Percentiles rank a stretch among this genome's conserved stretches.
Conservation (phyloP, 129 eudicot species). For the Arctium minus region DNA sequence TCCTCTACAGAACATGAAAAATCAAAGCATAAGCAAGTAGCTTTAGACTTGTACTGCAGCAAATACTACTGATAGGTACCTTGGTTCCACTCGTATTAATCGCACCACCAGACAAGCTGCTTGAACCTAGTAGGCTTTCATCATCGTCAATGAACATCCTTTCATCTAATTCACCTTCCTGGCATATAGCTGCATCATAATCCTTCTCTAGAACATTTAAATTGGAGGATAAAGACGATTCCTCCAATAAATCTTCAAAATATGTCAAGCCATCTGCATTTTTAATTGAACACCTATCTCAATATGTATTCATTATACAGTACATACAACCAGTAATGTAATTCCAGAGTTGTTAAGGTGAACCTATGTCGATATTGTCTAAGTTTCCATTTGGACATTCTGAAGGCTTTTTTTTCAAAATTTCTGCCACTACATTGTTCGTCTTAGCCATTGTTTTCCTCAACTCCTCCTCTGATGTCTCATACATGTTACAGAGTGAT, state of each 20-base stretch:
- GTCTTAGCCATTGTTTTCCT: constrained; percentile 66
- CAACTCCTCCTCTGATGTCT: constrained; percentile 84
- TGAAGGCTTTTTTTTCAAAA: constrained; percentile 63
- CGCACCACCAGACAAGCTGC: constrained; percentile 88
- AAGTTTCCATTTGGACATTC: constrained; percentile 56
- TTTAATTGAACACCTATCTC: neutral
- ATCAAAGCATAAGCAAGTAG: neutral
- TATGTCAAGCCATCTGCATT: constrained; percentile 70
- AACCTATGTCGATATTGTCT: constrained; percentile 64
- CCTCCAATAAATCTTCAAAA: constrained; percentile 75
- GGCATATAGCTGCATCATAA: constrained; percentile 50
- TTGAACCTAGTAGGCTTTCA: constrained; percentile 81
- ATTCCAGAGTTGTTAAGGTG: neutral
- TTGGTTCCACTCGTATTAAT: constrained; percentile 55
- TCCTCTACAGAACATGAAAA: constrained; percentile 49
- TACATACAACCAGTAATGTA: neutral
- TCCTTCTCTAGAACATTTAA: constrained; percentile 70
- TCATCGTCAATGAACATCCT: constrained; percentile 74
- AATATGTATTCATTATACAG: neutral
- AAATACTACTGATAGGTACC: constrained; percentile 42
- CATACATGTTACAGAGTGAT: constrained; percentile 77
- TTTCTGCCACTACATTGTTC: constrained; percentile 52
- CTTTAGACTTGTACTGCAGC: neutral
- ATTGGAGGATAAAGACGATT: constrained; percentile 47
- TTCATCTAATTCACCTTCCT: constrained; percentile 81